Evolutionary conservation across 208 protist species (phyloP), one percentile per base, ranked within the genome.

Genomic region (Acanthamoeba comandoni): DNA sequence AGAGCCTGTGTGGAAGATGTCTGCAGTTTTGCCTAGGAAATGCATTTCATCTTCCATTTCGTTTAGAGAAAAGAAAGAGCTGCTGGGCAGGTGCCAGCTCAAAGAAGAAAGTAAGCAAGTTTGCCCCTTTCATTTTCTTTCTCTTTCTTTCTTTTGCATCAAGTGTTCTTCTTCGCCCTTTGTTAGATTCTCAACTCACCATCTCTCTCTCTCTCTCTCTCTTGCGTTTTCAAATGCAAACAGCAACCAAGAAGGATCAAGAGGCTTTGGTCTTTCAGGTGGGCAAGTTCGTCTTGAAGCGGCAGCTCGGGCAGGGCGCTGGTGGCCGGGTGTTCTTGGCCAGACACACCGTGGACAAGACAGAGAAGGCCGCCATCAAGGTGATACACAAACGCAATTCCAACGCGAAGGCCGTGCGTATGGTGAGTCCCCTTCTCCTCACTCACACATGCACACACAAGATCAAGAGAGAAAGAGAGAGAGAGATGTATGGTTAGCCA

Each of bases 311-410:
- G 9, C 73, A 82, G 73, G 79, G 79, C 11, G 79, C 79, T 11
- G 79, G 79, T n/a, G 79, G 79, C 17, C 79, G 58, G 2, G 79
- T 88, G 31, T 88, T 88, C 57, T 43, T 88, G 7, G 79, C 58
- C 11, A 9, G 79, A 5, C 79, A 70, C 57, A 60, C 29, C 9
- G 52, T 52, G 11, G 79, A 88, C 79, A 15, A 48, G 35, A 70
- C 48, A 31, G 29, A 35, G 31, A 29, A 48, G 31, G 79, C 79
- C 13, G 79, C 79, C 57, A 88, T 88, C 57, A 88, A 88, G 24
- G 70, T 88, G 12, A 52, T 69, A 35, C 79, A 88, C 57, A 88
- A 88, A 43, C 79, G 57, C 29, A 88, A 60, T 60, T 88, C 58
- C 79, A 88, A 88, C 29, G 73, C 73, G 52, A 82, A 82, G 73